A percentile compares a stretch with the other conserved stretches of the same genome.
These are phyloP conservation scores for Cercospora nicotianae DNA, from an alignment of 2,329 filamentous ascomycete genomes.

Conservation along the genomic window DNA sequence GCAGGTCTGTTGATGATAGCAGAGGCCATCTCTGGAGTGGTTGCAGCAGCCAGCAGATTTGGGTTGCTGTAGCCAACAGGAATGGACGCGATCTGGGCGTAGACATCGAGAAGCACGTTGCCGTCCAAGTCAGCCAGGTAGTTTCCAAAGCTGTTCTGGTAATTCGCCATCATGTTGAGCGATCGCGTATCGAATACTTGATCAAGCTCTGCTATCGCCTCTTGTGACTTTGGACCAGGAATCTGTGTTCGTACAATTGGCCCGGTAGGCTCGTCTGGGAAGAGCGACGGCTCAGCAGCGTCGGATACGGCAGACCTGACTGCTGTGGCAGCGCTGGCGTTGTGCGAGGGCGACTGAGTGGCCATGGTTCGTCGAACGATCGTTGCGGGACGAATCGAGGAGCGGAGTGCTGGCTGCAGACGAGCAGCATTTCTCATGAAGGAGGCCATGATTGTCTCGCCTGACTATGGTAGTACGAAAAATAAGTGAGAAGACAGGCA, in stretches of 20 bases:
- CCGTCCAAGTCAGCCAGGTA: slow-evolving; percentile 74
- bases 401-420: slow-evolving; percentile 33
- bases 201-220: slow-evolving; percentile 68
- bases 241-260: slow-evolving; percentile 61
- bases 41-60: slow-evolving; percentile 66
- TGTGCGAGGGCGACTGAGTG: slow-evolving; percentile 35
- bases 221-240: slow-evolving; percentile 73
- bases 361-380: slow-evolving; percentile 32
- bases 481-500: neutral
- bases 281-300: slow-evolving; percentile 35
- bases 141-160: slow-evolving; percentile 73
- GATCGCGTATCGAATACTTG: slow-evolving; percentile 82
- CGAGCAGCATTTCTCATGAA: slow-evolving; percentile 36
- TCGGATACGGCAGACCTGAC: slow-evolving; percentile 29
- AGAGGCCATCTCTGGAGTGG: slow-evolving; percentile 74
- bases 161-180: slow-evolving; percentile 80
- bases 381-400: slow-evolving; percentile 22
- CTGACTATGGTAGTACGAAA: neutral
- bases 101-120: slow-evolving; percentile 73
- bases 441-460: slow-evolving; percentile 35
- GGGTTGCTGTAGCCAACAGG: slow-evolving; percentile 93
- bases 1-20: slow-evolving; percentile 86
- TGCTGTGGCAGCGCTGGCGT: slow-evolving; percentile 36
- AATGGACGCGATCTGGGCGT: slow-evolving; percentile 91
- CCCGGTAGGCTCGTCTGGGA: slow-evolving; percentile 59